These are phyloP conservation scores for Mycena haematopus DNA, from an alignment of 768 basidiomycete genomes.

Conservation along the genomic window DNA sequence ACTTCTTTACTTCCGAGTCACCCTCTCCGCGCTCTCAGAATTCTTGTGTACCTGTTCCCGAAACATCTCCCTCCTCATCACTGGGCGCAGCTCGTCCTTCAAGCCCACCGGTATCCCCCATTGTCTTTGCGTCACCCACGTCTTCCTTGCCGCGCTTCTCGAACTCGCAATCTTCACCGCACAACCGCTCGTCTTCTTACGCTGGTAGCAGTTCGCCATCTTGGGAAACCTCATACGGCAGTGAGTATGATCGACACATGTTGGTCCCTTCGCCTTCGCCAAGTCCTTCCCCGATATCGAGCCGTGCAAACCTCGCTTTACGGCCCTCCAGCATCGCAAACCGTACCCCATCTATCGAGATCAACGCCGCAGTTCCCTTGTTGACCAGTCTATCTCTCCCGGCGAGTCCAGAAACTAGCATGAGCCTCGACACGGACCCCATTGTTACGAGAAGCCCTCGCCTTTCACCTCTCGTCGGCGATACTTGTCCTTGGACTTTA, in stretches of 20 bases:
- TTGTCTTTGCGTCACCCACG: constrained; percentile 38
- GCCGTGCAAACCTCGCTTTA: constrained; percentile 20
- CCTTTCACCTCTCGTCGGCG: constrained; percentile 24
- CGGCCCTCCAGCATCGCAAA: constrained; percentile 16
- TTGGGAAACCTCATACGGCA: constrained; percentile 38
- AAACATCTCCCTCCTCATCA: constrained; percentile 19
- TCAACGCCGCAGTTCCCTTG: constrained; percentile 31
- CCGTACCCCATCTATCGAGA: constrained; percentile 33
- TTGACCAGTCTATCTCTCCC: constrained; percentile 40
- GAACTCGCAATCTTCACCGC: constrained; percentile 26
- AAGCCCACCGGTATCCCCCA: constrained; percentile 30
- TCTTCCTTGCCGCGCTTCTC: constrained; percentile 32
- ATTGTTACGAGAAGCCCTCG: constrained; percentile 23
- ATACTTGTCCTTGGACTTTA: constrained; percentile 27
- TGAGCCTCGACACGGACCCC: constrained; percentile 23
- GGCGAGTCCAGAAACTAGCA: constrained; percentile 32
- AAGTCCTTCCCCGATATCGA: constrained; percentile 23
- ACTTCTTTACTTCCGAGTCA: constrained; percentile 20
- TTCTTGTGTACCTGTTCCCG: neutral
- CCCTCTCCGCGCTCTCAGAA: constrained; percentile 24
- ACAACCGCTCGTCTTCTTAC: constrained; percentile 29
- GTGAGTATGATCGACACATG: constrained; percentile 28
- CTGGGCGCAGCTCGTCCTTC: neutral
- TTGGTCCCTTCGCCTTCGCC: constrained; percentile 19
- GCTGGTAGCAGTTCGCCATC: constrained; percentile 33